These are phyloP conservation scores for Calycina herbarum DNA, from an alignment of 2,329 filamentous ascomycete species.

Conservation along the genomic window DNA sequence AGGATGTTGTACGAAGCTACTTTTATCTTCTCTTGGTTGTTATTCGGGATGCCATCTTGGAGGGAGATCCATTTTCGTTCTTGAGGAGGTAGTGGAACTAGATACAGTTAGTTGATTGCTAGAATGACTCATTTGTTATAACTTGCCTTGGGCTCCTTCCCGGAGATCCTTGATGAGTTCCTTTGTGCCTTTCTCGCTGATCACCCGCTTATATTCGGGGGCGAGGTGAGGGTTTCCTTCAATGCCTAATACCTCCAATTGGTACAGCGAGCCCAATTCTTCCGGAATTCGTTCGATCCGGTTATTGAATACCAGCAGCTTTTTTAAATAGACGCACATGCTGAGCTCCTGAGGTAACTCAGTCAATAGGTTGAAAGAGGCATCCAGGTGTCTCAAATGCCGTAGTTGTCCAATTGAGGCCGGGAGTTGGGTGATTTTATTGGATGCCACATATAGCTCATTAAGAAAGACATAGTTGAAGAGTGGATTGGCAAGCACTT, in stretches of 20 bases:
- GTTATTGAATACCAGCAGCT: conserved; percentile 88
- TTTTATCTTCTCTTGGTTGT: conserved; percentile 69
- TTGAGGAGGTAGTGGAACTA: conserved; percentile 75
- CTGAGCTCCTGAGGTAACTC: conserved; percentile 87
- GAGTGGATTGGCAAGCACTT: conserved; percentile 74
- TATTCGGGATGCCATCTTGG: conserved; percentile 59
- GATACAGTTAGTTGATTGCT: conserved; percentile 16
- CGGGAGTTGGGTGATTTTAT: conserved; percentile 81
- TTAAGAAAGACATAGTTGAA: conserved; percentile 89
- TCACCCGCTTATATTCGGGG: conserved; percentile 72
- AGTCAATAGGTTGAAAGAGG: conserved; percentile 82
- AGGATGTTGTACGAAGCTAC: conserved; percentile 95
- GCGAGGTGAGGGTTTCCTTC: conserved; percentile 82
- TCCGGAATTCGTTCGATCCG: conserved; percentile 77
- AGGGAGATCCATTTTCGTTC: conserved; percentile 79
- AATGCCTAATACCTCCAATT: conserved; percentile 85
- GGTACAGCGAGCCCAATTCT: conserved; percentile 85
- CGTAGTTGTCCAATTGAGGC: conserved; percentile 79
- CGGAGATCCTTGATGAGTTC: conserved; percentile 79
- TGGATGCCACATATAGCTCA: conserved; percentile 91
- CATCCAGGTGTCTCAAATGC: conserved; percentile 78
- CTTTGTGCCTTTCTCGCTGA: conserved; percentile 85
- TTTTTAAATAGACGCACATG: conserved; percentile 92
- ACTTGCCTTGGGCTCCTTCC: conserved; percentile 81
- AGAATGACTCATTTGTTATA: conserved; percentile 27